A percentile compares a stretch with the other conserved stretches of the same genome.
phyloP scores from a whole-genome alignment of 2,329 filamentous ascomycete species.

The Passalora sequoiae region DNA sequence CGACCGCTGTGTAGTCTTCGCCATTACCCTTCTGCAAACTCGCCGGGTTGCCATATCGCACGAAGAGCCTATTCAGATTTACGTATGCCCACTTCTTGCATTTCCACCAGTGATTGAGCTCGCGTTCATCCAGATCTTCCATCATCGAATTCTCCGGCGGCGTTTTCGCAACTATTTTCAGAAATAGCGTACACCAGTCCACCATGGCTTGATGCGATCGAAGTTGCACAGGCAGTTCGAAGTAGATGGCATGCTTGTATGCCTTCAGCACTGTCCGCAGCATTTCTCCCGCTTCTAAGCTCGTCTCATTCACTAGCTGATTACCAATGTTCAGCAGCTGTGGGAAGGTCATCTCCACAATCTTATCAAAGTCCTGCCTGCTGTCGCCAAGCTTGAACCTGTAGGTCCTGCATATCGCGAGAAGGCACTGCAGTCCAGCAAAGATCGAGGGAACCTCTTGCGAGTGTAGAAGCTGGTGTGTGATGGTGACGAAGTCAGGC shows the following conservation, averaged over 20 bases:
- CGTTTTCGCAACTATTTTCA: constrained; percentile 80
- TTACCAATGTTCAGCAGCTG: constrained; percentile 81
- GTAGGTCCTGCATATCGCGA: constrained; percentile 93
- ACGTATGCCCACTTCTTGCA: constrained; percentile 99
- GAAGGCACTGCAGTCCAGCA: constrained; percentile 85
- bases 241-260: constrained; percentile 98
- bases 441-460: constrained; percentile 84
- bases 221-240: constrained; percentile 71
- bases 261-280: constrained; percentile 90
- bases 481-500: constrained; percentile 92
- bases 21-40: constrained; percentile 67
- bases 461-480: constrained; percentile 78
- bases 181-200: constrained; percentile 92
- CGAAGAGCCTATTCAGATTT: constrained; percentile 91
- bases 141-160: constrained; percentile 72
- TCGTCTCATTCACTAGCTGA: constrained; percentile 82
- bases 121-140: constrained; percentile 77
- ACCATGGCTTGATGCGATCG: constrained; percentile 79
- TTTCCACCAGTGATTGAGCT: constrained; percentile 98
- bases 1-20: constrained; percentile 72
- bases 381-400: constrained; percentile 84
- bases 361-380: constrained; percentile 84
- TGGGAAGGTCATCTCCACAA: constrained; percentile 86
- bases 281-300: constrained; percentile 94
- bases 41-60: constrained; percentile 83